Conservation (phyloP, 73 alveolate species). For the Tetrahymena elliotti region DNA sequence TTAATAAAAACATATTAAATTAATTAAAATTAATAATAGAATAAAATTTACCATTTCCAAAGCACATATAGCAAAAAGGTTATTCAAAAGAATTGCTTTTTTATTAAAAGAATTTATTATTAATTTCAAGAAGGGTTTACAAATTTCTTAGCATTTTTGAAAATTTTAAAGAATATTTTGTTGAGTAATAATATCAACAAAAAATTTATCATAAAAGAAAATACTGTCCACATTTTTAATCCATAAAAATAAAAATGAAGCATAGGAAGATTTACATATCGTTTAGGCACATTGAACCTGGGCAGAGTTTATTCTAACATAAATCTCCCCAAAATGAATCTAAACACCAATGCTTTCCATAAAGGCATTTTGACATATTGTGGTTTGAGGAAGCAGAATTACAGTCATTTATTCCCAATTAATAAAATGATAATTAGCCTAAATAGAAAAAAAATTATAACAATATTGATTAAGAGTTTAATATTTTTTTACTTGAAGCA, state of each 20-base stretch:
- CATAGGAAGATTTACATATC: no score
- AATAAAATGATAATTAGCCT: neutral
- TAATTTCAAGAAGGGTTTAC: neutral
- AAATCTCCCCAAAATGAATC: neutral
- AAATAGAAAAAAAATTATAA: neutral
- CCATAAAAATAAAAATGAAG: no score
- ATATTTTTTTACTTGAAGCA: neutral
- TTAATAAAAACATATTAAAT: neutral
- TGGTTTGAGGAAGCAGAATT: neutral
- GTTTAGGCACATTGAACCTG: neutral
- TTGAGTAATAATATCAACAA: no score
- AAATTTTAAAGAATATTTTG: no score
- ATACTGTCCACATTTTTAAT: no score
- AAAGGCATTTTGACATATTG: neutral
- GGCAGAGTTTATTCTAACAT: neutral
- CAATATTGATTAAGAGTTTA: neutral
- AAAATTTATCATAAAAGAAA: no score
- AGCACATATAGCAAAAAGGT: neutral
- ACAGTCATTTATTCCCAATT: neutral
- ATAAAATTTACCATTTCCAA: neutral
- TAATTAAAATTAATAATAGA: neutral
- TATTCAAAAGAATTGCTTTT: neutral
- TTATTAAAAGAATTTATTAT: neutral
- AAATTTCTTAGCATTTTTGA: no score
- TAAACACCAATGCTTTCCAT: neutral